Evolutionary conservation across 768 basidiomycete genomes (phyloP), one percentile per base, ranked within the genome.

Genomic region (Rubroboletus pulcherrimus): DNA sequence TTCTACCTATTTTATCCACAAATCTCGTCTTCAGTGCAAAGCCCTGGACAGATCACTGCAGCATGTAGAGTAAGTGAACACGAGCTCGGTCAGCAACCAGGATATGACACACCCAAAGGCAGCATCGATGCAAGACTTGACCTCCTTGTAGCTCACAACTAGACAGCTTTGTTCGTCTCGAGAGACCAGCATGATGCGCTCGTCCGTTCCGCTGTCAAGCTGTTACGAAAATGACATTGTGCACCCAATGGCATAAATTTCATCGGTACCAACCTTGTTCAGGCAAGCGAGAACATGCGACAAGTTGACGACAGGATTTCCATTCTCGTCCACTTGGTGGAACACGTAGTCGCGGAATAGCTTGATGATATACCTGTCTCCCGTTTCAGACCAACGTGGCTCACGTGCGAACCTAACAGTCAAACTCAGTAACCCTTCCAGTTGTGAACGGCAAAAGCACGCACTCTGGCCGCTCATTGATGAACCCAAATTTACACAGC

Each of bases 381-480:
- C 97, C 0, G 97, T 98, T 68, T 99, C 97, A 12, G 95, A 94
- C 97, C 97, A 99, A 3, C 95, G 82, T 2, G 91, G 85, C 65
- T 98, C 96, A 40, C 89, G 87, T n/a, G 94, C 89, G 64, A 97
- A 97, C 64, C 93, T 95, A 21, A 42, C n/a, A n/a, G 3, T 34
- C 53, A 44, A n/a, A 7, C 5, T 63, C 30, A 59, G 49, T 35
- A 52, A 51, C 34, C 31, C 6, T 9, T 33, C 31, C 4, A 29
- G 38, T 19, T 40, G 9, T 14, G 17, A 19, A 40, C n/a, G 3
- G 38, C 9, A 39, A 24, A 53, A 35, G 17, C 7, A 81, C 91
- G 53, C 67, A 98, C 93, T 98, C 97, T 3, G 97, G 96, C n/a
- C 97, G 81, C 68, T 99, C 97, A 69, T 98, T 98, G 75, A 99